Evolutionary conservation across 495 filamentous ascomycete species (phyloP), one percentile per base, ranked within the genome.

Genomic region (Xylaria grammica): DNA sequence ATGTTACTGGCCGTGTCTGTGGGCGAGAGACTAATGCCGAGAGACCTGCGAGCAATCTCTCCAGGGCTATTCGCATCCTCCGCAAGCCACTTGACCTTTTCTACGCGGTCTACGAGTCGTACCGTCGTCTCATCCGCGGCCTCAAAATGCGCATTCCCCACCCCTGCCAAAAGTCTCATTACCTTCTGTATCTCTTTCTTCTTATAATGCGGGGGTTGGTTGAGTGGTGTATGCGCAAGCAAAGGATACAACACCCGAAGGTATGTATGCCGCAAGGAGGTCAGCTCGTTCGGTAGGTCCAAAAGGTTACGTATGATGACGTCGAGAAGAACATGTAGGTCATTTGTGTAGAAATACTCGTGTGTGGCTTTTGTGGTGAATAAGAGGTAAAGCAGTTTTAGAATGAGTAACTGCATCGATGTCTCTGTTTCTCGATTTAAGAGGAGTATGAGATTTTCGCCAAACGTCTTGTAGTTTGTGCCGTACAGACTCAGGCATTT

Each of bases 281-380:
- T 82, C 57, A 91, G 84, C 67, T 94, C 91, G 62, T 90, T 88
- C 0, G 94, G 94, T 5, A 99, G 84, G 73, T 99, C 95, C 40
- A 98, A 86, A 13, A 99, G 82, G 68, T 99, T 99, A 38, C 95
- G 93, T 60, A 99, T 92, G 57, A 98, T 91, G 70, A 99, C 94
- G 70, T 99, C 95, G 44, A 98, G 85, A 15, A 99, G 85, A 13
- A 99, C 95, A 45, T 91, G 91, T 8, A 99, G 83, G 71, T 99
- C 95, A 74, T 99, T 99, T 20, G 92, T 97, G 72, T 97, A 99
- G 75, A 99, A 99, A 75, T 98, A 99, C 75, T 99, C 95, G 75
- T 93, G 90, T 1, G 96, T 99, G 29, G 90, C 85, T 4, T 86
- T 85, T 13, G 92, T 97, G 10, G 93, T 96, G 77, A 98, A 98